Conservation (phyloP, 1,284 basidiomycete genomes). For the Tilletia setariae region DNA sequence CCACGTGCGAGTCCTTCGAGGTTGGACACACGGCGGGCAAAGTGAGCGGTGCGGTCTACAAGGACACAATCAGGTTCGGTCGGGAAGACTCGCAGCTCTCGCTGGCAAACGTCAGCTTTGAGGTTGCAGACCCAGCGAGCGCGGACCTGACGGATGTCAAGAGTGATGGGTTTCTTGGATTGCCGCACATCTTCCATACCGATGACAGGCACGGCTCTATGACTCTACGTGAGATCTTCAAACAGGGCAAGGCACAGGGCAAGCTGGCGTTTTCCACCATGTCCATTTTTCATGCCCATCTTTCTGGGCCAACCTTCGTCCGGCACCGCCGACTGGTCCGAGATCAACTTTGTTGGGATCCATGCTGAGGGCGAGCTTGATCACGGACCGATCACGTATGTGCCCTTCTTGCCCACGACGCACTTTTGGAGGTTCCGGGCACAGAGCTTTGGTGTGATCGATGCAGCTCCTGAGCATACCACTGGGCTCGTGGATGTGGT, state of each 20-base stretch:
- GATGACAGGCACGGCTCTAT: background rate
- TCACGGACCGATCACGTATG: background rate
- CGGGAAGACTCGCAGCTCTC: background rate
- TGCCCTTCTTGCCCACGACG: background rate
- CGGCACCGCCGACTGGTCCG: background rate
- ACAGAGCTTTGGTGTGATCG: background rate
- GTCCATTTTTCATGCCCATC: no score
- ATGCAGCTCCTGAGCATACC: background rate
- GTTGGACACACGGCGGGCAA: background rate
- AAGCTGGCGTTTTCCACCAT: background rate
- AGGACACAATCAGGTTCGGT: background rate
- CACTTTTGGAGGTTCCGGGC: background rate
- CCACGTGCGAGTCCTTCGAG: background rate
- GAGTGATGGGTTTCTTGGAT: background rate
- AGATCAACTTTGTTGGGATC: background rate
- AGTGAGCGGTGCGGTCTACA: background rate
- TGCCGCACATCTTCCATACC: background rate
- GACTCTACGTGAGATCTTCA: background rate
- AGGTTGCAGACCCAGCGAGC: background rate
- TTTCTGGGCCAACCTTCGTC: background rate
- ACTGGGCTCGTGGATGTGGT: background rate
- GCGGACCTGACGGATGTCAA: background rate
- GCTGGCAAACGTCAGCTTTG: background rate
- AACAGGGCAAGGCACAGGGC: background rate
- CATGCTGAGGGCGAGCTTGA: background rate